Evolutionary conservation across 2,329 filamentous ascomycete species (phyloP), one percentile per base, ranked within the genome.

Genomic region (Colletotrichum lentis): DNA sequence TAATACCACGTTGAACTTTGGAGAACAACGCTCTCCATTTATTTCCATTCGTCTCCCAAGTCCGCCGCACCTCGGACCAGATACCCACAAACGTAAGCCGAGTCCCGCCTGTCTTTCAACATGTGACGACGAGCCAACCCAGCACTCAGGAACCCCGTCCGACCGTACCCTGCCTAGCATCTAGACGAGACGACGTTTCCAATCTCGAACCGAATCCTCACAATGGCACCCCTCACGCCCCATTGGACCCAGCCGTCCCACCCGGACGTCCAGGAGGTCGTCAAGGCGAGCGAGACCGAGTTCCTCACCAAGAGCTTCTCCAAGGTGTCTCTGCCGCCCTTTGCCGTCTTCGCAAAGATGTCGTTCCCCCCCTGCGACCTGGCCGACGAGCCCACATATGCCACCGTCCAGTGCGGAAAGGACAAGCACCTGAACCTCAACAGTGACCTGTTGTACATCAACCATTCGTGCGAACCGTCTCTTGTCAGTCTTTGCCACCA

Each of bases 401-500:
- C 88, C 37, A 90, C 88, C 2, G 87, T 90, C 31, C 88, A 91
- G 78, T 84, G 84, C 69, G 85, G 82, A 68, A 79, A 79, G 62
- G 76, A 85, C 71, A 79, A 79, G 64, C 88, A 91, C 75, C 77
- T 90, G 72, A 84, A 86, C 73, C 80, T 91, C 50, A 90, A 91
- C 79, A 89, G 85, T 73, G 88, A 90, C 73, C 75, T 91, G 74
- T 76, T 91, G 53, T 91, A 90, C 77, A 87, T 90, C 72, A 91
- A 91, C 77, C 88, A 91, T 78, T 88, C 86, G 5, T 91, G 88
- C 77, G 86, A 88, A 73, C 88, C 88, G 27, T 87, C 86, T 74
- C 81, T 91, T 68, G 87, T 89, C 70, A 81, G 85, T 85, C 67
- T 24, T 35, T 52, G 22, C 54, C 54, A 35, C 22, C 18, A 54